Evolutionary conservation across 1,139 yeast species (phyloP).

Genomic region (Tardiomyces digboiensis): DNA sequence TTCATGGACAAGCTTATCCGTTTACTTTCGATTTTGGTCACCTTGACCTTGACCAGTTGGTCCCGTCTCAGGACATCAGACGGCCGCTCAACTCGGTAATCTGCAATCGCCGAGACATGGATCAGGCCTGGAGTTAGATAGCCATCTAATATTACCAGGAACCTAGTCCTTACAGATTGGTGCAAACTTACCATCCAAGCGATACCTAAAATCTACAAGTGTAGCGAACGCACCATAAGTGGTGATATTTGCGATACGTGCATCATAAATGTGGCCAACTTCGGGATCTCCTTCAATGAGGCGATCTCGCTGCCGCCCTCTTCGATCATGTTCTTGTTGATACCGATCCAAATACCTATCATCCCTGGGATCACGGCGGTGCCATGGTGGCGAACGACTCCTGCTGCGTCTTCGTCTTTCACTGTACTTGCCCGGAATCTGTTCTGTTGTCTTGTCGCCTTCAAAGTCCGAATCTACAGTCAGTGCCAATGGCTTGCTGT

Average conservation of each 20-base stretch:
- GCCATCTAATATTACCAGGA: too few relatives aligned
- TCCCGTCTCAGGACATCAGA: conserved; percentile 45
- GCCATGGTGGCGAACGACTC: conserved; percentile 2
- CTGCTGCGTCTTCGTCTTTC: background rate
- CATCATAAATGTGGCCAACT: conserved; percentile 44
- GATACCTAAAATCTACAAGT: conserved; percentile 14
- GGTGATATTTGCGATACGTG: conserved; percentile 49
- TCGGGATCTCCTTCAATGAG: conserved; percentile 4
- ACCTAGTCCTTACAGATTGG: too few relatives aligned
- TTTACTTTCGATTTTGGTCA: conserved; percentile 38
- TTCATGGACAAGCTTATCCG: conserved; percentile 59
- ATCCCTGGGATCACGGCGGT: background rate
- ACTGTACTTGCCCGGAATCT: conserved; percentile 5
- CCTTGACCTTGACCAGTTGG: conserved; percentile 59
- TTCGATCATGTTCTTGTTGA: conserved; percentile 1
- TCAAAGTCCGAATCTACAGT: conserved; percentile 1
- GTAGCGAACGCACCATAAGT: conserved; percentile 75
- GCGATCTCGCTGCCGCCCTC: conserved; percentile 4
- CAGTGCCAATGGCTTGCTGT: background rate
- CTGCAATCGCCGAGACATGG: conserved; percentile 62
- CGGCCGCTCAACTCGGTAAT: conserved; percentile 44
- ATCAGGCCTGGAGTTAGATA: too few relatives aligned
- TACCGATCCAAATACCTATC: conserved; percentile 1
- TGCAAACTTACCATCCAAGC: too few relatives aligned
- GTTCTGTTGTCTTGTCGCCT: conserved; percentile 4